Percentiles rank a stretch among this genome's conserved stretches.
Evolutionary conservation across 345 rosid species (phyloP).

Genomic region (Eucalyptus microcorys): DNA sequence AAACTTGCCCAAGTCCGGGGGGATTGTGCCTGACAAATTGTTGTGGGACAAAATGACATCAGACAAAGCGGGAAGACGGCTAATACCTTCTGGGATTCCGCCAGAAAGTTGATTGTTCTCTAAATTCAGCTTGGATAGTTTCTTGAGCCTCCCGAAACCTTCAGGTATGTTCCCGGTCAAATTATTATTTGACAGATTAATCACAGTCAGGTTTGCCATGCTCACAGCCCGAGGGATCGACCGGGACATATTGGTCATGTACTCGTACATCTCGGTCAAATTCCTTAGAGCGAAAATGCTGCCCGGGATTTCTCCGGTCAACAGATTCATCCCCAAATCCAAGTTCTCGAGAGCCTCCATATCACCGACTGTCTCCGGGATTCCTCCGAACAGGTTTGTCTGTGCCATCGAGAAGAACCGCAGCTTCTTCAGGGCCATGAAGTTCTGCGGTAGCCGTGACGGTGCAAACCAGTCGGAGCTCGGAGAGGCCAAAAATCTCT

Average conservation of each 20-base stretch:
- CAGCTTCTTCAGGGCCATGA: conserved; percentile 24
- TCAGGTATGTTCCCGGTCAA: conserved; percentile 40
- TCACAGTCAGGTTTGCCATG: background rate
- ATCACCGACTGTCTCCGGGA: conserved; percentile 19
- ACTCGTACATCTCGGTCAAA: conserved; percentile 2
- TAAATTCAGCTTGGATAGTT: conserved; percentile 6
- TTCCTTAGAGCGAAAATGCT: conserved; percentile 28
- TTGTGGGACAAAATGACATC: conserved; percentile 26
- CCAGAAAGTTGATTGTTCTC: conserved; percentile 35
- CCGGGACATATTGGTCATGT: conserved; percentile 5
- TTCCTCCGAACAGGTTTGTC: conserved; percentile 34
- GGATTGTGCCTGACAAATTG: conserved; percentile 34
- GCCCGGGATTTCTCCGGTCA: conserved; percentile 26
- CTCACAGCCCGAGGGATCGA: conserved; percentile 23
- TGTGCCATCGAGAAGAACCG: background rate
- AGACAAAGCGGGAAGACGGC: conserved; percentile 20
- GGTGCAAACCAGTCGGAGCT: conserved; percentile 6
- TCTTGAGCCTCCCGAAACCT: conserved; percentile 25
- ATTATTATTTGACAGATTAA: conserved; percentile 31
- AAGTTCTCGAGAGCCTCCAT: conserved; percentile 24
- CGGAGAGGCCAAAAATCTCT: conserved; percentile 19
- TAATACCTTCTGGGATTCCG: conserved; percentile 37
- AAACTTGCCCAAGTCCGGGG: conserved; percentile 32
- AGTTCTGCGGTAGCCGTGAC: conserved; percentile 11
- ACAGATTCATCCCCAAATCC: conserved; percentile 10